Conservation (phyloP, 2,329 filamentous ascomycete species). For the Claviceps monticola region DNA sequence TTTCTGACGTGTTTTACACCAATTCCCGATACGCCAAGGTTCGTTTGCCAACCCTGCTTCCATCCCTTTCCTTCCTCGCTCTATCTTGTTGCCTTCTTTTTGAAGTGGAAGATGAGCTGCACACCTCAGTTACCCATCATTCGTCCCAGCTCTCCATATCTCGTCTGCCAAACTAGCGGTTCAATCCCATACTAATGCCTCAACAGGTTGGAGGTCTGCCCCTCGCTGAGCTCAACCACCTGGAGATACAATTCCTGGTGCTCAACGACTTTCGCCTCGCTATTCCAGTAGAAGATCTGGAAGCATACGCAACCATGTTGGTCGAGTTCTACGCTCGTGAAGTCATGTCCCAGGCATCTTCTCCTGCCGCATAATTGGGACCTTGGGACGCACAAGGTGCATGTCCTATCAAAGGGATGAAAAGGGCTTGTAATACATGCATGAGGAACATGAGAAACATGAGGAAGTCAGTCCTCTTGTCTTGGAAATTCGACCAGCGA, state of each 20-base stretch:
- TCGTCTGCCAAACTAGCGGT: no score
- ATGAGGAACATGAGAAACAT: no score
- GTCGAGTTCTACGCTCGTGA: conserved; percentile 96
- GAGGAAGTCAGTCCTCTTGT: no score
- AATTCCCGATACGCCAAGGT: conserved; percentile 99
- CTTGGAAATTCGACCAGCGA: no score
- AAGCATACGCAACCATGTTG: conserved; percentile 95
- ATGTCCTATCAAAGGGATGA: no score
- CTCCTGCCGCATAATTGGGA: background rate
- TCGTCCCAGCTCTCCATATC: no score
- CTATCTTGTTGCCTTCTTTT: background rate
- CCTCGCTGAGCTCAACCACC: conserved; percentile 81
- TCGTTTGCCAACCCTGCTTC: conserved; percentile 16
- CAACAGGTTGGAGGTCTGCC: conserved; percentile 82
- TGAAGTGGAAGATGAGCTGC: no score
- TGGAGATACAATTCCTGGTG: conserved; percentile 89
- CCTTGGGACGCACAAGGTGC: no score
- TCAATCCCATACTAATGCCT: conserved; percentile 5
- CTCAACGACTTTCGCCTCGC: conserved; percentile 93
- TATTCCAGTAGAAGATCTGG: conserved; percentile 85
- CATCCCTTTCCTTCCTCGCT: background rate
- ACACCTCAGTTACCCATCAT: no score
- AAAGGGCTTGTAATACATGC: no score
- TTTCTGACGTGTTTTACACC: conserved; percentile 96
- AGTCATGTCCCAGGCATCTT: conserved; percentile 39